A percentile compares a stretch with the other conserved stretches of the same genome.
Conservation (phyloP, 805 yeast species). For the Metschnikowia lachancei region DNA sequence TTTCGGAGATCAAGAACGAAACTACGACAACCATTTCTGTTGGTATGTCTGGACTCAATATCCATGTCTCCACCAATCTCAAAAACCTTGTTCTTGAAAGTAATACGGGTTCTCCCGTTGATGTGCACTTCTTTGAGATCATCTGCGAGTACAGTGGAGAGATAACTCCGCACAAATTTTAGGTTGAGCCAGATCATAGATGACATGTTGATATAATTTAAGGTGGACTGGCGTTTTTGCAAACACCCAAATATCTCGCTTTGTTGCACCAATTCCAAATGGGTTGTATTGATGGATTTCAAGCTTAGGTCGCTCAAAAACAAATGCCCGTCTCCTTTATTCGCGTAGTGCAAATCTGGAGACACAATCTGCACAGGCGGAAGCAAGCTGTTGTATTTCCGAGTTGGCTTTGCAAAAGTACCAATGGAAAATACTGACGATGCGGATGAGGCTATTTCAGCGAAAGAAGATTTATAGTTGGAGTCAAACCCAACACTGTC, state of each 20-base stretch:
- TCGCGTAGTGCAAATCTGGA: conserved; percentile 25
- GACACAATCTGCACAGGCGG: conserved; percentile 33
- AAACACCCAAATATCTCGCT: conserved; percentile 27
- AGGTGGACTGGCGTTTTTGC: conserved; percentile 15
- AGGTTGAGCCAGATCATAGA: conserved; percentile 50
- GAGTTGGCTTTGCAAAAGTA: conserved; percentile 29
- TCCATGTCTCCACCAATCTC: conserved; percentile 2
- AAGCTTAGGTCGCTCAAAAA: conserved; percentile 42
- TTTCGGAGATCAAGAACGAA: conserved; percentile 36
- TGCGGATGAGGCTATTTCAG: conserved; percentile 11
- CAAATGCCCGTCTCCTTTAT: conserved; percentile 28
- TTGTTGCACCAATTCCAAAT: conserved; percentile 32
- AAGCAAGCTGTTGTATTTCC: conserved; percentile 38
- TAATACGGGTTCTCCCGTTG: conserved; percentile 9
- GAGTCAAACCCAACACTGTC: neutral
- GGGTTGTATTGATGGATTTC: conserved; percentile 35
- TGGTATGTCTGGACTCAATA: neutral
- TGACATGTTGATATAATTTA: conserved; percentile 40
- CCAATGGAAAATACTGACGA: conserved; percentile 23
- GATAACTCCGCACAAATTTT: conserved; percentile 33
- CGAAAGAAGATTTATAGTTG: neutral
- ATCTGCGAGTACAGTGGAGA: conserved; percentile 17
- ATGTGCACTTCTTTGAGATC: conserved; percentile 4
- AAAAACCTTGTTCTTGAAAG: conserved; percentile 9
- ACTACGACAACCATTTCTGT: neutral